Evolutionary conservation across 129 eudicot species (phyloP), one percentile per base, ranked within the genome.

Genomic region (Chrysanthemum lavandulifolium): DNA sequence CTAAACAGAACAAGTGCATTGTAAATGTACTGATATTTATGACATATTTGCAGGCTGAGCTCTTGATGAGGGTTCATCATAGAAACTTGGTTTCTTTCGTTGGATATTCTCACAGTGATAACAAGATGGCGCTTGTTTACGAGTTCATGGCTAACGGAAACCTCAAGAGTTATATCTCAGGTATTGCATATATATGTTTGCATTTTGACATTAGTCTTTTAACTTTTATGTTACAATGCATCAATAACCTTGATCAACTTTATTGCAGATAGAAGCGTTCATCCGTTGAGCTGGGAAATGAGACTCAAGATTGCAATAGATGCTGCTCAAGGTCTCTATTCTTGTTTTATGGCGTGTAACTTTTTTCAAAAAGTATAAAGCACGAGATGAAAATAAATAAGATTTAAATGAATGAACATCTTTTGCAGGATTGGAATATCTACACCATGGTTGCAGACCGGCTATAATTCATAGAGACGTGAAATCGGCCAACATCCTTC

Each of bases 11-110:
- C 0, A 36, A 36, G 45, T 36, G 45, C 45, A 36, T 36, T 29
- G 71, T 47, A 9, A 67, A 50, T 23, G 43, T 52, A 8, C 27
- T 43, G 59, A 65, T 1, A 54, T 71, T 10, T 58, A 27, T n/a
- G 36, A 68, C 8, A 13, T 72, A 57, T 62, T 5, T 74, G 19
- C 78, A 82, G 86, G 86, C 78, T 47, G 78, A 82, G 69, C 78
- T 82, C 36, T 75, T 82, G 78, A 79, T 78, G 83, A 82, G 83
- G 73, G 79, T 82, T 73, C 86, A 82, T 70, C 86, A 82, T 53
- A 78, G 78, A 49, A 78, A 78, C 60, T 65, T 82, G 74, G 86
- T 79, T 54, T 69, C 78, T 27, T 75, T 82, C 10, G 81, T 78
- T 13, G 86, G 86, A 10, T 78, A 78, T 51, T 82, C 77, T 50